Evolutionary conservation across 2,329 filamentous ascomycete genomes (phyloP).

Genomic region (Ophiocordyceps camponoti-rufipedis): DNA sequence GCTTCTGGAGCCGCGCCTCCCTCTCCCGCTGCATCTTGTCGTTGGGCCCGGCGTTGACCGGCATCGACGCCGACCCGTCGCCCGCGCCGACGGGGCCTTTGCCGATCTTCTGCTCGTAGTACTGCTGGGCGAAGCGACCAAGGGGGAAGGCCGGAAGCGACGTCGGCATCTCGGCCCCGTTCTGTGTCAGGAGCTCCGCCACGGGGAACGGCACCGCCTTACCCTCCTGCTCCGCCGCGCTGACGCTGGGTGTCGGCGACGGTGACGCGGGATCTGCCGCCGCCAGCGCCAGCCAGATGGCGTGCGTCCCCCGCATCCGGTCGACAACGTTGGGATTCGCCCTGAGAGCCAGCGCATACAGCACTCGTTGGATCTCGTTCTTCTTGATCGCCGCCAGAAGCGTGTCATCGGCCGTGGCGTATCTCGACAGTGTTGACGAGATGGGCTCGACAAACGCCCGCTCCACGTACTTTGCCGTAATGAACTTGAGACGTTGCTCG

Average conservation of each 20-base stretch:
- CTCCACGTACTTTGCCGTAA: slow-evolving; percentile 88
- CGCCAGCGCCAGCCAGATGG: slow-evolving; percentile 77
- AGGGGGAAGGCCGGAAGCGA: slow-evolving; percentile 67
- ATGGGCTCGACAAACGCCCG: slow-evolving; percentile 64
- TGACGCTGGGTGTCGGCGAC: slow-evolving; percentile 25
- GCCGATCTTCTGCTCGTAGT: slow-evolving; percentile 61
- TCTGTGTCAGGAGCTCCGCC: slow-evolving; percentile 81
- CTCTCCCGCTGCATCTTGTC: slow-evolving; percentile 42
- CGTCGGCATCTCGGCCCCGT: slow-evolving; percentile 73
- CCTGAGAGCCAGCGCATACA: slow-evolving; percentile 72
- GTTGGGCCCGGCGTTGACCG: slow-evolving; percentile 21
- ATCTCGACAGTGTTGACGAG: slow-evolving; percentile 56
- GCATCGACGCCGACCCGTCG: slow-evolving; percentile 46
- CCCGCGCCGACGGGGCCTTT: slow-evolving; percentile 23
- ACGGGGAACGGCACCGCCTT: slow-evolving; percentile 61
- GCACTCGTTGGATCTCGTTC: slow-evolving; percentile 84
- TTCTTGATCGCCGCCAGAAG: slow-evolving; percentile 85
- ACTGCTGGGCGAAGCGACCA: slow-evolving; percentile 60
- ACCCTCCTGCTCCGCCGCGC: slow-evolving; percentile 23
- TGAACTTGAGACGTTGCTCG: slow-evolving; percentile 85
- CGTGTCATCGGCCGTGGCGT: slow-evolving; percentile 66
- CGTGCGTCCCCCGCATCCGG: slow-evolving; percentile 72
- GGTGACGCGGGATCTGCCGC: slow-evolving; percentile 82
- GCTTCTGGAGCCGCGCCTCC: slow-evolving; percentile 56
- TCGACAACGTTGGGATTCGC: slow-evolving; percentile 80